These are phyloP conservation scores for Tetrahymena borealis DNA, from an alignment of 73 alveolate genomes.

Conservation along the genomic window DNA sequence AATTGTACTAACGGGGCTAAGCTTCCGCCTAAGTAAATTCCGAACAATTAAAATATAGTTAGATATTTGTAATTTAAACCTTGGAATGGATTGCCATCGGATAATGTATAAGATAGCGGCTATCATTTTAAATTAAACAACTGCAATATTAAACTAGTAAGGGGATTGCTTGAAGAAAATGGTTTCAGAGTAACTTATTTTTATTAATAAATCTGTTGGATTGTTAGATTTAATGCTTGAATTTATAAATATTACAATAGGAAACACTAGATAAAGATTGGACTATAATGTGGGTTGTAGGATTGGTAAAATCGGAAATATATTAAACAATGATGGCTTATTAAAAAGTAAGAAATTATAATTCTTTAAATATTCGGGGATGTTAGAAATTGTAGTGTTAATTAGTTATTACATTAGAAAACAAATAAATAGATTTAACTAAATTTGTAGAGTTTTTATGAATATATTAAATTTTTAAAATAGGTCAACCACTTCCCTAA, in stretches of 20 bases:
- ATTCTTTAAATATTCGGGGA: background rate
- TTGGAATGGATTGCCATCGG: background rate
- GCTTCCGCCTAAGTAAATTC: background rate
- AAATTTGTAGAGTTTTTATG: no score
- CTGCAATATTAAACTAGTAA: constrained; percentile 18
- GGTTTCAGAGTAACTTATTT: constrained; percentile 11
- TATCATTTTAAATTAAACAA: constrained; percentile 22
- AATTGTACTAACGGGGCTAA: background rate
- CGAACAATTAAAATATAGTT: background rate
- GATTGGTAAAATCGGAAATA: constrained; percentile 19
- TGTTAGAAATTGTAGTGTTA: background rate
- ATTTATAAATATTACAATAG: no score
- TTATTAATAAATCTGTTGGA: no score
- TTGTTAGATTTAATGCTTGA: no score
- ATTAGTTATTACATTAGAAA: no score
- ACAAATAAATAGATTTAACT: no score
- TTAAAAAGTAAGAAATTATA: constrained; percentile 1
- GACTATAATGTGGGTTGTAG: constrained; percentile 20
- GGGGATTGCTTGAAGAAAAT: constrained; percentile 37
- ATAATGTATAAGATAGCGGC: constrained; percentile 4
- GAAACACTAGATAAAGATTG: constrained; percentile 36
- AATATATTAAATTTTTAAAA: background rate
- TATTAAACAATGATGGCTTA: constrained; percentile 21
- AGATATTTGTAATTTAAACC: background rate
- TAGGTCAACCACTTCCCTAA: constrained; percentile 56